Conservation (phyloP, 1,284 basidiomycete genomes). For the Irpex sp. region DNA sequence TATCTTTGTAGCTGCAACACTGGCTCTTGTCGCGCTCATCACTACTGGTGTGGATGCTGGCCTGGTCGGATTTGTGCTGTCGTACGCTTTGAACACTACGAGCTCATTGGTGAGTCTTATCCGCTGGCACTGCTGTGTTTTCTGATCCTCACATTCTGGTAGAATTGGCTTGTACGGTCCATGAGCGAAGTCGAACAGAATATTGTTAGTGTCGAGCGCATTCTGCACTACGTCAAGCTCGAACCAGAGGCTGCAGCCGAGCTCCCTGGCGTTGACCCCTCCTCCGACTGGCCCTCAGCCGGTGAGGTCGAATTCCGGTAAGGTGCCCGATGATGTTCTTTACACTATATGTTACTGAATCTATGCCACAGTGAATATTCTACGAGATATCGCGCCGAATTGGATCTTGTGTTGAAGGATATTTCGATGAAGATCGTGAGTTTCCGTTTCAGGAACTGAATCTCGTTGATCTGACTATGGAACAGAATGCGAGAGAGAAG, state of each 20-base stretch:
- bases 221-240: conserved; percentile 75
- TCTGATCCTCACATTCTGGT: conserved; percentile 9
- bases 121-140: neutral
- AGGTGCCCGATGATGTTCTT: conserved; percentile 14
- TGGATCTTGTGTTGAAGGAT: conserved; percentile 76
- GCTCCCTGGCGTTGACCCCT: conserved; percentile 60
- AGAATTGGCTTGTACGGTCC: conserved; percentile 90
- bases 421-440: conserved; percentile 66
- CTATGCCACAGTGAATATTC: conserved; percentile 57
- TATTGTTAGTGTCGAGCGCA: conserved; percentile 85
- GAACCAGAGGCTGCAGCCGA: conserved; percentile 75
- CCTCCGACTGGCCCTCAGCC: conserved; percentile 68
- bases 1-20: conserved; percentile 70
- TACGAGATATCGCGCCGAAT: conserved; percentile 78
- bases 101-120: conserved; percentile 56
- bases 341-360: neutral
- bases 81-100: conserved; percentile 82
- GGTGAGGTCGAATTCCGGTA: conserved; percentile 79
- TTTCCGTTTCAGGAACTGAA: conserved; percentile 8
- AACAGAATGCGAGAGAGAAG: conserved; percentile 71
- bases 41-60: conserved; percentile 83
- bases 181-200: conserved; percentile 94
- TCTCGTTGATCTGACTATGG: conserved; percentile 2
- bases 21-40: conserved; percentile 70
- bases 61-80: conserved; percentile 87